Percentiles rank a stretch among this genome's conserved stretches.
phyloP scores from a whole-genome alignment of 805 yeast genomes.

The Yarrowia sp. region DNA sequence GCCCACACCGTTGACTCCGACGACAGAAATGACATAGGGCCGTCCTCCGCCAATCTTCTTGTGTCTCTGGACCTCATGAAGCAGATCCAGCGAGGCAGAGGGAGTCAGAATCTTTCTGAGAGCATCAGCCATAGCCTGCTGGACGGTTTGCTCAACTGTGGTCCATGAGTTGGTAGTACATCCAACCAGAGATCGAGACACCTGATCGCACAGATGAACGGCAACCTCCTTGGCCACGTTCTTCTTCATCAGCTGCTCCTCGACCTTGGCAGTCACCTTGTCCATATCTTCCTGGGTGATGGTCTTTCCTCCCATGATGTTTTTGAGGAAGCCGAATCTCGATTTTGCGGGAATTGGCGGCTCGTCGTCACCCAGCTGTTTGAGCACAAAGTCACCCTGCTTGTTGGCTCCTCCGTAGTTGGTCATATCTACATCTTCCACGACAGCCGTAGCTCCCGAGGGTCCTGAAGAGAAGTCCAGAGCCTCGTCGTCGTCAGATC shows the following conservation, averaged over 20 bases:
- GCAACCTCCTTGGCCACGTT: slow-evolving; percentile 94
- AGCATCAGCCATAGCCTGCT: slow-evolving; percentile 63
- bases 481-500: slow-evolving; percentile 49
- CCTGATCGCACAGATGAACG: slow-evolving; percentile 68
- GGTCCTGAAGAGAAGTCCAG: slow-evolving; percentile 63
- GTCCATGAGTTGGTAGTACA: slow-evolving; percentile 77
- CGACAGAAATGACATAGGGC: slow-evolving; percentile 96
- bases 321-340: slow-evolving; percentile 64
- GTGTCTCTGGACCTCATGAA: slow-evolving; percentile 74
- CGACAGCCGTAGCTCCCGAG: slow-evolving; percentile 42
- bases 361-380: slow-evolving; percentile 64
- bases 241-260: slow-evolving; percentile 79
- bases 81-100: slow-evolving; percentile 83
- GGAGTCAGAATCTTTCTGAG: slow-evolving; percentile 81
- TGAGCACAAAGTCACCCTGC: slow-evolving; percentile 69
- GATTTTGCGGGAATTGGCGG: slow-evolving; percentile 47
- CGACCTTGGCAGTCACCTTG: slow-evolving; percentile 68
- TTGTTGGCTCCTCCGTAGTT: slow-evolving; percentile 55
- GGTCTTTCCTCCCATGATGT: slow-evolving; percentile 72
- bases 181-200: slow-evolving; percentile 72
- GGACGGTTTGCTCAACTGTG: slow-evolving; percentile 73
- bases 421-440: slow-evolving; percentile 46
- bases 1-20: slow-evolving; percentile 98
- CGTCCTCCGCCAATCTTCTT: slow-evolving; percentile 47
- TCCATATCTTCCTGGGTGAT: slow-evolving; percentile 68